phyloP scores from a whole-genome alignment of 306 rosid species.

The Quercus cerris region DNA sequence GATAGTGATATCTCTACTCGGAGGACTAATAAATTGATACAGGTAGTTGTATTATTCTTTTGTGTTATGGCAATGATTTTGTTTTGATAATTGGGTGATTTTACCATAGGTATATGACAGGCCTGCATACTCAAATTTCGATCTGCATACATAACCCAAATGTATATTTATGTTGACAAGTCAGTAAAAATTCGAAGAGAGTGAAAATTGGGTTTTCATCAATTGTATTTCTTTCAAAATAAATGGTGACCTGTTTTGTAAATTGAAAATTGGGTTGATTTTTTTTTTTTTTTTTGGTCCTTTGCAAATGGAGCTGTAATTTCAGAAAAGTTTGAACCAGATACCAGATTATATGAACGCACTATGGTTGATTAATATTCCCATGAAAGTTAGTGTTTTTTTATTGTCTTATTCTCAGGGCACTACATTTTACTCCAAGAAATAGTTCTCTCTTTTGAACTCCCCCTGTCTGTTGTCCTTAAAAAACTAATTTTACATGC shows the following conservation, averaged over 20 bases:
- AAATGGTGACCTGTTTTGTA: neutral
- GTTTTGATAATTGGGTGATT: neutral
- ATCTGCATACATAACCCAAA: neutral
- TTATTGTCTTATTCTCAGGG: too few relatives aligned
- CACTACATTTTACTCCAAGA: too few relatives aligned
- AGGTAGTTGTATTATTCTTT: constrained; percentile 42
- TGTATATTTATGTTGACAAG: neutral
- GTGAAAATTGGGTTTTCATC: neutral
- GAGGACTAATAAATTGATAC: constrained; percentile 27
- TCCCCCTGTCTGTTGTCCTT: too few relatives aligned
- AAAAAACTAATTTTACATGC: too few relatives aligned
- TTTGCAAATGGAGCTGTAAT: neutral
- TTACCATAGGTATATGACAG: neutral
- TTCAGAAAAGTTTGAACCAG: too few relatives aligned
- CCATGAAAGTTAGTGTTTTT: too few relatives aligned
- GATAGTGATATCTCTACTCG: constrained; percentile 28
- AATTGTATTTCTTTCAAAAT: neutral
- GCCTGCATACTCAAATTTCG: neutral
- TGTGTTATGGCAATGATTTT: neutral
- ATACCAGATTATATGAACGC: too few relatives aligned
- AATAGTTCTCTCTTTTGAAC: too few relatives aligned
- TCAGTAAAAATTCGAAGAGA: neutral
- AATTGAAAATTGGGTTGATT: neutral
- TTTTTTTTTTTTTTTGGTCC: neutral
- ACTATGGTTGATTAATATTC: too few relatives aligned